phyloP scores from a whole-genome alignment of 192 early-diverging fungal genomes.

The Haplosporangium gracile region DNA sequence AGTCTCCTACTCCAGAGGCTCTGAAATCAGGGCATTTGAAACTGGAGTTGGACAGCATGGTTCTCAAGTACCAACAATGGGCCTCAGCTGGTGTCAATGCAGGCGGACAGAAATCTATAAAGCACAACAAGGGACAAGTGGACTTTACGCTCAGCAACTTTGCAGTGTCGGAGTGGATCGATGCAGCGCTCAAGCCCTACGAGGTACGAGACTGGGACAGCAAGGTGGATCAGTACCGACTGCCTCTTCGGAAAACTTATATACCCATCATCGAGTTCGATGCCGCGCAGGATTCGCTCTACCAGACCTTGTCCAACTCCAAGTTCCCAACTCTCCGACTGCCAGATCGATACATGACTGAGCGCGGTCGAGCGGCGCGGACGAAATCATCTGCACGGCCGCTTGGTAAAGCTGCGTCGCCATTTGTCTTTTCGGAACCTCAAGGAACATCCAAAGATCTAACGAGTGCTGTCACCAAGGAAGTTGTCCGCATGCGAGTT shows the following conservation, averaged over 20 bases:
- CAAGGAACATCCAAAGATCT: neutral
- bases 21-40: conserved; percentile 52
- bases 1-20: conserved; percentile 33
- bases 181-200: conserved; percentile 12
- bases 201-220: conserved; percentile 16
- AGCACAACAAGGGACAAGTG: conserved; percentile 35
- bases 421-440: neutral
- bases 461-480: conserved; percentile 15
- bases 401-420: neutral
- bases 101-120: conserved; percentile 26
- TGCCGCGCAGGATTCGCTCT: conserved; percentile 22
- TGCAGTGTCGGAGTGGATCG: conserved; percentile 42
- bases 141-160: conserved; percentile 52
- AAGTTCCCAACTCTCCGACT: conserved; percentile 34
- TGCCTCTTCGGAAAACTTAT: conserved; percentile 36
- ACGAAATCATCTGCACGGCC: conserved; percentile 31
- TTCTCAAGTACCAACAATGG: conserved; percentile 54
- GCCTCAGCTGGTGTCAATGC: neutral
- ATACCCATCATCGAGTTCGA: conserved; percentile 52
- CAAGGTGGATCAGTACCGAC: conserved; percentile 17
- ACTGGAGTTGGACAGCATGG: conserved; percentile 51
- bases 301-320: conserved; percentile 22
- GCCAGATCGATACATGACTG: conserved; percentile 42
- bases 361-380: conserved; percentile 16
- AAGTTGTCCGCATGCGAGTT: conserved; percentile 41